These are phyloP conservation scores for Trichoderma arundinaceum DNA, from an alignment of 2,329 filamentous ascomycete species.

Conservation along the genomic window DNA sequence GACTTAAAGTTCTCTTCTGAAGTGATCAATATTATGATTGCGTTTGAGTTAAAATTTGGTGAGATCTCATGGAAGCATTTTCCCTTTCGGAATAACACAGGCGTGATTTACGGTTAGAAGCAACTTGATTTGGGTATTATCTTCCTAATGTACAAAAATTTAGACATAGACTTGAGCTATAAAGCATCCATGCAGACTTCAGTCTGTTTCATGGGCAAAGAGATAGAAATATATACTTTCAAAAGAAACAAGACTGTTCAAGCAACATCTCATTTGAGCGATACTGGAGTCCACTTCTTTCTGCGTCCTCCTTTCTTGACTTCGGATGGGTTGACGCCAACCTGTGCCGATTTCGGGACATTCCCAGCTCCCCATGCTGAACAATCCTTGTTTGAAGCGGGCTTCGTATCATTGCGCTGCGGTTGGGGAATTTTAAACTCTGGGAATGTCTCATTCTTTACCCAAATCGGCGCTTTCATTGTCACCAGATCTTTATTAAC, in stretches of 20 bases:
- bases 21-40: neutral
- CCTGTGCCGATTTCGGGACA: neutral
- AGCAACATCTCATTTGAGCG: neutral
- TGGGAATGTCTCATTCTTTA: neutral
- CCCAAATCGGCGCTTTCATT: neutral
- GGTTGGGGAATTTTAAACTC: no score
- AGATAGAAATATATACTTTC: neutral
- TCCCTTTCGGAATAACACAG: neutral
- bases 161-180: neutral
- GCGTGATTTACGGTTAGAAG: neutral
- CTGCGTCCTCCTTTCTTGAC: conserved; percentile 16
- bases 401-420: neutral
- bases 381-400: neutral
- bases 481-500: neutral
- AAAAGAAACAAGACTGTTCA: neutral
- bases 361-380: neutral
- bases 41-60: neutral
- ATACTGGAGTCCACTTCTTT: conserved; percentile 26
- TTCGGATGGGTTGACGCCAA: neutral
- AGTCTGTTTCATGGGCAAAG: neutral
- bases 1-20: conserved; percentile 27
- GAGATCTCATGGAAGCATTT: neutral
- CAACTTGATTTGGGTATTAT: neutral
- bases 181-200: neutral
- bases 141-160: neutral